These are phyloP conservation scores for Botrytis galanthina DNA, from an alignment of 2,329 filamentous ascomycete species.

Conservation along the genomic window DNA sequence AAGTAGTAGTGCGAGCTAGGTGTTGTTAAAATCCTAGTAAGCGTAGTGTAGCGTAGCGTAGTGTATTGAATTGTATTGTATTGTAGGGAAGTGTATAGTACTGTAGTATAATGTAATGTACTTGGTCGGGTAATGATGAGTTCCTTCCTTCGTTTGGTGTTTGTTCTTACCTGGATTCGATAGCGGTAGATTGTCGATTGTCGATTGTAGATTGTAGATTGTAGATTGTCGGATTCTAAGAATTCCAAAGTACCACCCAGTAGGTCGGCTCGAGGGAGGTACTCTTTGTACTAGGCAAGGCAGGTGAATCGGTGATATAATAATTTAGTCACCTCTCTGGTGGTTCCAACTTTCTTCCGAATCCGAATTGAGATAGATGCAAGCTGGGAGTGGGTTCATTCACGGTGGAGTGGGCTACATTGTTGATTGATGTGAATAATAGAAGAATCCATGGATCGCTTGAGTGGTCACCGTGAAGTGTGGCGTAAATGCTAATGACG, in stretches of 20 bases:
- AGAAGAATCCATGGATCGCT: conserved; percentile 13
- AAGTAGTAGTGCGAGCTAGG: neutral
- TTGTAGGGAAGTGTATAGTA: too few relatives aligned
- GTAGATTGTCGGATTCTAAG: neutral
- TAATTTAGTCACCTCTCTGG: neutral
- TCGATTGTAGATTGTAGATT: too few relatives aligned
- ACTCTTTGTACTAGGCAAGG: neutral
- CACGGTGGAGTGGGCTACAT: neutral
- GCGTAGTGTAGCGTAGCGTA: neutral
- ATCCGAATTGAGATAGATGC: conserved; percentile 1
- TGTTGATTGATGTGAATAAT: neutral
- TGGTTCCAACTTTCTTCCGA: neutral
- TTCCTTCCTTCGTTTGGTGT: neutral
- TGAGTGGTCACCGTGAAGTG: conserved; percentile 4
- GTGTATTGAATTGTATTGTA: neutral
- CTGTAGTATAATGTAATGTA: too few relatives aligned
- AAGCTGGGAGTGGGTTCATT: conserved; percentile 4
- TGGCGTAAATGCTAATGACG: neutral
- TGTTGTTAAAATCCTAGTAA: neutral
- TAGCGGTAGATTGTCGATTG: neutral
- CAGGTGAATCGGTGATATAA: neutral
- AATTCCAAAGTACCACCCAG: neutral
- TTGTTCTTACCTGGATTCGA: neutral
- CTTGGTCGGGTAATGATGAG: neutral
- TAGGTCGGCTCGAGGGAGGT: neutral